A percentile compares a stretch with the other conserved stretches of the same genome.
These are phyloP conservation scores for Colletotrichum spinosum DNA, from an alignment of 2,329 filamentous ascomycete species.

Conservation along the genomic window DNA sequence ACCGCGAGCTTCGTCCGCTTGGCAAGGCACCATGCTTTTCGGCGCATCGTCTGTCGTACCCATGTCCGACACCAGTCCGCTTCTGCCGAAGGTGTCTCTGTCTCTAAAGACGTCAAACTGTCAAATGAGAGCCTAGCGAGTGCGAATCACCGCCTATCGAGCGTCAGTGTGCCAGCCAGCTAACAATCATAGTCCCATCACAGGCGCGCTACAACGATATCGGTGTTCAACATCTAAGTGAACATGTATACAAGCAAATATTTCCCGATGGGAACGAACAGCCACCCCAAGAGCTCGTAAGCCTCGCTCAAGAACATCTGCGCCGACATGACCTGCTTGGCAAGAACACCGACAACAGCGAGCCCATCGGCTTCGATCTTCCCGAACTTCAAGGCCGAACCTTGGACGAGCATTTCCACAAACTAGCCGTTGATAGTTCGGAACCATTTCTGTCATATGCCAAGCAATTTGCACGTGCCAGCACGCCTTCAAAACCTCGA, in stretches of 20 bases:
- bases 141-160: slow-evolving; percentile 44
- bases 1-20: slow-evolving; percentile 63
- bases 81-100: slow-evolving; percentile 41
- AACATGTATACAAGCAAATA: slow-evolving; percentile 83
- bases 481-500: slow-evolving; percentile 69
- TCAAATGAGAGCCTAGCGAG: slow-evolving; percentile 51
- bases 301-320: slow-evolving; percentile 85
- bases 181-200: slow-evolving; percentile 55
- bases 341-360: slow-evolving; percentile 83
- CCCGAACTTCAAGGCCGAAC: slow-evolving; percentile 82
- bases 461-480: slow-evolving; percentile 76
- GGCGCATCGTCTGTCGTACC: slow-evolving; percentile 48
- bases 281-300: slow-evolving; percentile 78
- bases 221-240: slow-evolving; percentile 92
- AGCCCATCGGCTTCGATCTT: slow-evolving; percentile 87
- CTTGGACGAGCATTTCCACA: slow-evolving; percentile 94
- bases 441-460: slow-evolving; percentile 85
- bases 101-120: slow-evolving; percentile 28
- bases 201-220: slow-evolving; percentile 88
- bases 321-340: slow-evolving; percentile 86
- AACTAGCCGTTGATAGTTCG: slow-evolving; percentile 85
- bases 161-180: neutral
- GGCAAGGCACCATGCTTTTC: slow-evolving; percentile 60
- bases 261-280: slow-evolving; percentile 72
- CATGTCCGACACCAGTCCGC: slow-evolving; percentile 59